These are phyloP conservation scores for Fusarium zealandicum DNA, from an alignment of 2,329 filamentous ascomycete genomes.

Conservation along the genomic window DNA sequence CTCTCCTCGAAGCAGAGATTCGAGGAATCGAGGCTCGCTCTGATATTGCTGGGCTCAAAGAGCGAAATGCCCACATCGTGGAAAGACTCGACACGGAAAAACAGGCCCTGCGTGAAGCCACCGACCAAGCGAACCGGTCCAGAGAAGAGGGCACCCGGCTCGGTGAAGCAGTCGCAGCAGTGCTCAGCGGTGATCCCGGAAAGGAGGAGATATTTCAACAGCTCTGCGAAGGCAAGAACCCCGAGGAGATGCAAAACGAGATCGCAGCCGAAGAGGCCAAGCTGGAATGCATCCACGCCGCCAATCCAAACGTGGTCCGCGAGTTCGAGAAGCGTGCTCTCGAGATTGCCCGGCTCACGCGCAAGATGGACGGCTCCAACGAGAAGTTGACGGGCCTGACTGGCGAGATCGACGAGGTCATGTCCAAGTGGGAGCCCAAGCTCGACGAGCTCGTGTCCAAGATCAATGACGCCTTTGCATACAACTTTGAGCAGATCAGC, in stretches of 20 bases:
- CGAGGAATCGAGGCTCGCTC: constrained; percentile 81
- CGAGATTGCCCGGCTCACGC: constrained; percentile 71
- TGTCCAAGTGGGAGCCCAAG: constrained; percentile 80
- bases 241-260: constrained; percentile 73
- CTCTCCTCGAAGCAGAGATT: constrained; percentile 73
- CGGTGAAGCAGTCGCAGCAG: constrained; percentile 48
- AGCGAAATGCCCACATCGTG: constrained; percentile 68
- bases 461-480: constrained; percentile 90
- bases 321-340: constrained; percentile 78
- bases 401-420: constrained; percentile 69
- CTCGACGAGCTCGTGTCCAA: constrained; percentile 78
- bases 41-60: constrained; percentile 74
- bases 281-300: constrained; percentile 80
- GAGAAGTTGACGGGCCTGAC: constrained; percentile 62
- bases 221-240: constrained; percentile 57
- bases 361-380: constrained; percentile 62
- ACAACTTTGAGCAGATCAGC: constrained; percentile 93
- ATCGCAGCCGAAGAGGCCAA: constrained; percentile 77
- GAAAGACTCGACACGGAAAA: constrained; percentile 57
- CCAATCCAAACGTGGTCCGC: constrained; percentile 75
- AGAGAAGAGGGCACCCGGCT: constrained; percentile 46
- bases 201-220: constrained; percentile 51
- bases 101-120: constrained; percentile 45
- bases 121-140: constrained; percentile 49
- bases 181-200: constrained; percentile 51